These are phyloP conservation scores for Geotrichum candidum DNA, from an alignment of 1,139 yeast genomes.

Conservation along the genomic window DNA sequence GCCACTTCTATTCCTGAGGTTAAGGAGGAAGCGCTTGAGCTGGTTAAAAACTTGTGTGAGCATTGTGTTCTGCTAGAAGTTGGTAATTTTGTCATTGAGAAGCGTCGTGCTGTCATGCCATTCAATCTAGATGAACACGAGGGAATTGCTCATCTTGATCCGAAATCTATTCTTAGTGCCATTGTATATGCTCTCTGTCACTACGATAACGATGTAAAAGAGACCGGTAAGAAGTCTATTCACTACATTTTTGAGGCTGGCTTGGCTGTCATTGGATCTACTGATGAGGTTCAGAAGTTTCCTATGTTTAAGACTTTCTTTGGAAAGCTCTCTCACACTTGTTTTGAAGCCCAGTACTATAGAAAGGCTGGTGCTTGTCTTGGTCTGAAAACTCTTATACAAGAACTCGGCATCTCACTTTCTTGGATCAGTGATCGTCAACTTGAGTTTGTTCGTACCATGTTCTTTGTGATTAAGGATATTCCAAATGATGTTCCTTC, in stretches of 20 bases:
- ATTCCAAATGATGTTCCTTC: slow-evolving; percentile 86
- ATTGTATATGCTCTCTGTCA: slow-evolving; percentile 76
- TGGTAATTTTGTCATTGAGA: slow-evolving; percentile 66
- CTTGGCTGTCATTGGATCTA: slow-evolving; percentile 57
- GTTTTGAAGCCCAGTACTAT: slow-evolving; percentile 84
- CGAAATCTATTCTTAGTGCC: slow-evolving; percentile 66
- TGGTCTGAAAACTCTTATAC: slow-evolving; percentile 70
- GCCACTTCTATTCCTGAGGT: slow-evolving; percentile 72
- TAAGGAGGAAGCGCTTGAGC: slow-evolving; percentile 56
- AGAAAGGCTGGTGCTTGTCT: slow-evolving; percentile 83
- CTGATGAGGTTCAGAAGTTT: slow-evolving; percentile 59
- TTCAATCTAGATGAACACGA: slow-evolving; percentile 76
- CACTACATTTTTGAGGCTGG: slow-evolving; percentile 59
- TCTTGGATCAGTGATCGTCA: slow-evolving; percentile 73
- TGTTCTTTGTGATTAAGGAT: slow-evolving; percentile 85
- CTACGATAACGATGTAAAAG: slow-evolving; percentile 63
- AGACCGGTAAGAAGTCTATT: slow-evolving; percentile 64
- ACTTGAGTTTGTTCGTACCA: slow-evolving; percentile 76
- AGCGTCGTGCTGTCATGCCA: slow-evolving; percentile 60
- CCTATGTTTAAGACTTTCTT: slow-evolving; percentile 74
- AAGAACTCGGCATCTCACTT: slow-evolving; percentile 60
- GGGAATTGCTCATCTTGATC: slow-evolving; percentile 65
- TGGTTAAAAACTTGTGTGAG: slow-evolving; percentile 63
- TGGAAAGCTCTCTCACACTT: slow-evolving; percentile 79
- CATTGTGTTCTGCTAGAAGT: slow-evolving; percentile 77